phyloP scores from a whole-genome alignment of 768 basidiomycete species.

The Pleurotus eryngii region DNA sequence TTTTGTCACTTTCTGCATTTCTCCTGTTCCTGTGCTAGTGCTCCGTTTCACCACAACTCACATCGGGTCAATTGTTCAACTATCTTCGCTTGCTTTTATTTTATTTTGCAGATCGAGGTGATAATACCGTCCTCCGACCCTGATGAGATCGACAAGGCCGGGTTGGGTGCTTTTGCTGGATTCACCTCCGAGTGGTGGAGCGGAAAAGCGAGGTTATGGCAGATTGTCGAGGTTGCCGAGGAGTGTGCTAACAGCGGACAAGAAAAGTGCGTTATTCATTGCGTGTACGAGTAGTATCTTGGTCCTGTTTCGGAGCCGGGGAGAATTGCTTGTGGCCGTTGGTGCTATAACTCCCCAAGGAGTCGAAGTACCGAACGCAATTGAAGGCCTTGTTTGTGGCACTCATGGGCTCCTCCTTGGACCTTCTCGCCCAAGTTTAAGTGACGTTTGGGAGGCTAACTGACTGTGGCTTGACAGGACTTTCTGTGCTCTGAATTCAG shows the following conservation, averaged over 20 bases:
- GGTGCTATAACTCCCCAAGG: no score
- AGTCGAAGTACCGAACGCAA: no score
- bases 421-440: background rate
- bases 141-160: background rate
- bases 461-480: slow-evolving; percentile 22
- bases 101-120: slow-evolving; percentile 51
- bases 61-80: slow-evolving; percentile 44
- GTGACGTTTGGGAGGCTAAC: no score
- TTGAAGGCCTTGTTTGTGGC: no score
- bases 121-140: slow-evolving; percentile 46
- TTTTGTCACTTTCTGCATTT: background rate
- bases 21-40: slow-evolving; percentile 13
- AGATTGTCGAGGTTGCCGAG: slow-evolving; percentile 38
- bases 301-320: no score
- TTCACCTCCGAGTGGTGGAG: slow-evolving; percentile 16
- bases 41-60: slow-evolving; percentile 28
- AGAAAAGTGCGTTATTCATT: slow-evolving; percentile 22
- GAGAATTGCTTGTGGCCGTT: no score
- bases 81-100: background rate
- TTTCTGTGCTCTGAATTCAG: slow-evolving; percentile 33
- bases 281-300: no score
- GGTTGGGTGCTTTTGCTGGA: background rate
- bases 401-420: background rate
- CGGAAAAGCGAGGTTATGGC: slow-evolving; percentile 39
- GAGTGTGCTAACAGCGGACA: slow-evolving; percentile 21